A percentile compares a stretch with the other conserved stretches of the same genome.
phyloP scores from a whole-genome alignment of 192 early-diverging fungal genomes.

The Coemansia sp. region DNA sequence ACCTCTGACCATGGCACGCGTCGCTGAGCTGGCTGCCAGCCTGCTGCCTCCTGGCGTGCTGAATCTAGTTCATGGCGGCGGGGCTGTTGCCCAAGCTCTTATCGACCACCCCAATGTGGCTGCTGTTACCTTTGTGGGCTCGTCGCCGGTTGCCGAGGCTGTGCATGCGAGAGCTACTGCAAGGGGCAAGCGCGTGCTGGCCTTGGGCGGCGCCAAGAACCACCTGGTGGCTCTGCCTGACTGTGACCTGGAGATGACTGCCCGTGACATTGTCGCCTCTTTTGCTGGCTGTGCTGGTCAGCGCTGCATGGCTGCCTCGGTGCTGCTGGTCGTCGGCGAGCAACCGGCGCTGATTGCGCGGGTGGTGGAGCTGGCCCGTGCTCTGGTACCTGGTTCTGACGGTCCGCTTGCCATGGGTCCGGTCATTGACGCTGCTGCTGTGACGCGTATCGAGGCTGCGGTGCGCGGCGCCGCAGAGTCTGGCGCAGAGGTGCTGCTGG shows the following conservation, averaged over 20 bases:
- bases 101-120: slow-evolving; percentile 64
- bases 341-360: slow-evolving; percentile 65
- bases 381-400: slow-evolving; percentile 59
- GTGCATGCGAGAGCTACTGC: slow-evolving; percentile 54
- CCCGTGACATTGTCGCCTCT: slow-evolving; percentile 75
- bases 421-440: slow-evolving; percentile 71
- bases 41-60: slow-evolving; percentile 77
- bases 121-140: slow-evolving; percentile 83
- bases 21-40: slow-evolving; percentile 59
- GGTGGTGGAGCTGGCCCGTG: slow-evolving; percentile 63
- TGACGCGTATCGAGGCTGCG: slow-evolving; percentile 65
- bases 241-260: slow-evolving; percentile 76
- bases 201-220: slow-evolving; percentile 77
- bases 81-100: slow-evolving; percentile 58
- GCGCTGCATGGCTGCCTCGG: slow-evolving; percentile 78
- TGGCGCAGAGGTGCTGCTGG: slow-evolving; percentile 69
- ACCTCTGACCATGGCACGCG: slow-evolving; percentile 75
- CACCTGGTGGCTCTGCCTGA: slow-evolving; percentile 80
- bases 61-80: slow-evolving; percentile 71
- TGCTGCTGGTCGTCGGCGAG: slow-evolving; percentile 70
- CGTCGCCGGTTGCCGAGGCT: slow-evolving; percentile 72
- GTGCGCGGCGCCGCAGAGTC: slow-evolving; percentile 57
- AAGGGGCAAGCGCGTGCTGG: slow-evolving; percentile 72
- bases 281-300: slow-evolving; percentile 80
- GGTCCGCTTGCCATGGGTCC: slow-evolving; percentile 66